phyloP scores from a whole-genome alignment of 2,329 filamentous ascomycete species.

The Trichoderma sp. region DNA sequence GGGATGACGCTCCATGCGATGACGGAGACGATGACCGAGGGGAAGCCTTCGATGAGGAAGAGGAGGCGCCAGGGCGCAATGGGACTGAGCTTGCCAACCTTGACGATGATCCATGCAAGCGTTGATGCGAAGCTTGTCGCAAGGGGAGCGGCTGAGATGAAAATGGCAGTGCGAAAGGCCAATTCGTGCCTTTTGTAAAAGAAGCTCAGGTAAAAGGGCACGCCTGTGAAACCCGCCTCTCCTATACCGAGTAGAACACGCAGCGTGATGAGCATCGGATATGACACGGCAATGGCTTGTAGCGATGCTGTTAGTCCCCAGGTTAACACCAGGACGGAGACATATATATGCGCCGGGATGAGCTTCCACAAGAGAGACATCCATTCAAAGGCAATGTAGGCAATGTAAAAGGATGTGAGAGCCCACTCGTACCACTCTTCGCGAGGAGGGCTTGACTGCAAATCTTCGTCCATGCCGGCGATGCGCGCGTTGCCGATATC shows the following conservation, averaged over 20 bases:
- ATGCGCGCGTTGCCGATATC: constrained; percentile 63
- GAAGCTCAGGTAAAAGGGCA: constrained; percentile 63
- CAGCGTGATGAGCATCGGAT: constrained; percentile 54
- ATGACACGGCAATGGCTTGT: constrained; percentile 65
- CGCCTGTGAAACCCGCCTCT: constrained; percentile 63
- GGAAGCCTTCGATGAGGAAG: constrained; percentile 82
- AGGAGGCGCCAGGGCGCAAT: constrained; percentile 83
- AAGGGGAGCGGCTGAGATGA: constrained; percentile 77
- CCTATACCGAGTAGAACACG: constrained; percentile 58
- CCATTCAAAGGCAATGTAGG: constrained; percentile 64
- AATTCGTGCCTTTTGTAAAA: constrained; percentile 68
- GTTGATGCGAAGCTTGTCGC: constrained; percentile 76
- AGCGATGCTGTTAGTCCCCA: constrained; percentile 80
- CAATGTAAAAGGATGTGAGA: constrained; percentile 59
- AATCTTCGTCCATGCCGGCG: constrained; percentile 61
- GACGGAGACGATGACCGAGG: constrained; percentile 71
- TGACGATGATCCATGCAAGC: constrained; percentile 75
- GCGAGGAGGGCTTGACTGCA: constrained; percentile 48
- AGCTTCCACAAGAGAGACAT: constrained; percentile 61
- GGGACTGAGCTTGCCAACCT: constrained; percentile 60
- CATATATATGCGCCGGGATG: constrained; percentile 59
- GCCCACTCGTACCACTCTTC: constrained; percentile 58
- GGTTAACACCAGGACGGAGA: constrained; percentile 62
- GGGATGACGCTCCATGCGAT: constrained; percentile 74
- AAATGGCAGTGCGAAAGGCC: constrained; percentile 79